A percentile compares a stretch with the other conserved stretches of the same genome.
Conservation (phyloP, 2,329 filamentous ascomycete genomes). For the Alternaria novae-zelandiae region DNA sequence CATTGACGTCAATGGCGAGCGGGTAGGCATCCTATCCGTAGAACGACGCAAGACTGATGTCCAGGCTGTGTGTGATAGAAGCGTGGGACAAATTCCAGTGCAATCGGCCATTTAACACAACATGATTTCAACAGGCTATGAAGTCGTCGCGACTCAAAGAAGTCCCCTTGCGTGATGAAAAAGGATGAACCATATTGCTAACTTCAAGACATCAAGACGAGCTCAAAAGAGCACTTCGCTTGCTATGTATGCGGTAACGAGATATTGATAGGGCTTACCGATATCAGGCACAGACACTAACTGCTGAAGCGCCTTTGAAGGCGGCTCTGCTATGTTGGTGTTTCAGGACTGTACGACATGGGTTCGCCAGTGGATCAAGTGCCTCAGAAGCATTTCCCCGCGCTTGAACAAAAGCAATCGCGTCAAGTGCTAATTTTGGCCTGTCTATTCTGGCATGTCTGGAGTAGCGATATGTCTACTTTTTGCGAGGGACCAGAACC, state of each 20-base stretch:
- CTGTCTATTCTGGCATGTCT: background rate
- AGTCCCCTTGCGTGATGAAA: background rate
- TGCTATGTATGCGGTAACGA: background rate
- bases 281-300: background rate
- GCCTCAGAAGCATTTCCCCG: constrained; percentile 14
- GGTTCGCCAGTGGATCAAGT: constrained; percentile 11
- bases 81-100: background rate
- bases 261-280: background rate
- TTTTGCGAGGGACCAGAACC: background rate
- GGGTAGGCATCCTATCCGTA: background rate
- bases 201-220: background rate
- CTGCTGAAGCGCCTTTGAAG: constrained; percentile 9
- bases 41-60: constrained; percentile 7
- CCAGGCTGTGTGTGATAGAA: background rate
- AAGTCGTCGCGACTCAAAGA: background rate
- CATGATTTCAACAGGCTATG: background rate
- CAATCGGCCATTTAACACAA: background rate
- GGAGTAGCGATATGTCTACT: background rate
- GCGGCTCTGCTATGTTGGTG: constrained; percentile 26
- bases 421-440: background rate
- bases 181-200: background rate
- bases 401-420: constrained; percentile 15
- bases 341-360: constrained; percentile 26
- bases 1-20: constrained; percentile 7
- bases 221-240: background rate